phyloP scores from a whole-genome alignment of 2,329 filamentous ascomycete species.

The Aquanectria penicillioides region DNA sequence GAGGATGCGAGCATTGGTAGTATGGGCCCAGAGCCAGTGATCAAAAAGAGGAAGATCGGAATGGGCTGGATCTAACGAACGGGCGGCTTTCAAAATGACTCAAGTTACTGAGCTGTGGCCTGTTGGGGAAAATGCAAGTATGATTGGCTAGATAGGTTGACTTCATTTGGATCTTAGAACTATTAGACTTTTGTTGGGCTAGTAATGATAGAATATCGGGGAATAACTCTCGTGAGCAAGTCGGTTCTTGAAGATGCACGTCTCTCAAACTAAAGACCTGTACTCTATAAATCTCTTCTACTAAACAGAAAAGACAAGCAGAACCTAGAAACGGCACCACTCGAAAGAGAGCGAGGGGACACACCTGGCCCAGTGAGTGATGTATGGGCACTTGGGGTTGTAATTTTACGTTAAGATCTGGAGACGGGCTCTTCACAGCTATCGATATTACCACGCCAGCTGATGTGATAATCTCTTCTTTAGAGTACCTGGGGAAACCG shows the following conservation, averaged over 20 bases:
- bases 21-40: too few relatives aligned
- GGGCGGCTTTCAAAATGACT: too few relatives aligned
- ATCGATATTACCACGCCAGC: constrained; percentile 11
- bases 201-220: too few relatives aligned
- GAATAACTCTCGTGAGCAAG: too few relatives aligned
- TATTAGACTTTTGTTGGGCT: not conserved
- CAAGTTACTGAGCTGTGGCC: too few relatives aligned
- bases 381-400: constrained; percentile 23
- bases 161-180: not conserved
- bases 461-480: constrained; percentile 7
- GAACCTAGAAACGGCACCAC: not conserved
- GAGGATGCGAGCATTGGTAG: too few relatives aligned
- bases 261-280: not conserved
- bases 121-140: too few relatives aligned
- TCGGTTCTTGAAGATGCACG: too few relatives aligned
- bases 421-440: constrained; percentile 11
- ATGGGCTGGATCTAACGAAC: too few relatives aligned
- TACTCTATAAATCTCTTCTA: too few relatives aligned
- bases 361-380: constrained; percentile 18
- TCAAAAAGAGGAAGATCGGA: too few relatives aligned
- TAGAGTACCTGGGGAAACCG: constrained; percentile 18
- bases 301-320: not conserved
- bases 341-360: not conserved
- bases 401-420: constrained; percentile 20
- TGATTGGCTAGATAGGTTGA: too few relatives aligned